Conservation (phyloP, 176 grass and related monocot genomes). For the Raddia distichophylla region DNA sequence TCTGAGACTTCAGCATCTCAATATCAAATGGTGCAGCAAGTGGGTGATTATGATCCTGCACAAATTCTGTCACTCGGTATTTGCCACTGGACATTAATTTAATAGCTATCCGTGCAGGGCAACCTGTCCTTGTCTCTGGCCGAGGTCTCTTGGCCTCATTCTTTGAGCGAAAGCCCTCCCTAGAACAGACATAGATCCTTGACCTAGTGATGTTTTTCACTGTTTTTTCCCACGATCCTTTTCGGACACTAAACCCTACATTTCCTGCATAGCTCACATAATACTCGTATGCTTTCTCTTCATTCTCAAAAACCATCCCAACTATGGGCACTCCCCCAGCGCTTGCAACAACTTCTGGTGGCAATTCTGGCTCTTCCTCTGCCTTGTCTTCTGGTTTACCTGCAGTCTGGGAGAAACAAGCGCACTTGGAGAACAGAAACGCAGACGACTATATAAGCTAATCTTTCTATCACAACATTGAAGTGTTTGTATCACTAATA, state of each 20-base stretch:
- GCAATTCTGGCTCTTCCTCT: constrained; percentile 72
- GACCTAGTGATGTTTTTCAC: constrained; percentile 69
- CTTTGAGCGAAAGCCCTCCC: constrained; percentile 78
- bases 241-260: constrained; percentile 82
- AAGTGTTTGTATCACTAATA: background rate
- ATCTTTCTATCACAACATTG: background rate
- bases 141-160: constrained; percentile 69
- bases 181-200: constrained; percentile 86
- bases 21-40: constrained; percentile 94
- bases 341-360: constrained; percentile 63
- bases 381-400: constrained; percentile 60
- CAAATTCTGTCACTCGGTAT: constrained; percentile 75
- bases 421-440: constrained; percentile 25
- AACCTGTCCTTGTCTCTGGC: constrained; percentile 77
- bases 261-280: constrained; percentile 84
- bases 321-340: constrained; percentile 84
- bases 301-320: constrained; percentile 86
- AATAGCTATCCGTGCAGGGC: constrained; percentile 75
- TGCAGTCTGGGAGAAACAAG: constrained; percentile 49
- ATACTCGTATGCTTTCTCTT: constrained; percentile 86
- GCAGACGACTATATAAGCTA: background rate
- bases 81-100: constrained; percentile 65
- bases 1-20: constrained; percentile 76
- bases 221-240: constrained; percentile 86
- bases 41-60: constrained; percentile 87